These are phyloP conservation scores for Leptomonas pyrrhocoris DNA, from an alignment of 208 protist genomes.

Conservation along the genomic window DNA sequence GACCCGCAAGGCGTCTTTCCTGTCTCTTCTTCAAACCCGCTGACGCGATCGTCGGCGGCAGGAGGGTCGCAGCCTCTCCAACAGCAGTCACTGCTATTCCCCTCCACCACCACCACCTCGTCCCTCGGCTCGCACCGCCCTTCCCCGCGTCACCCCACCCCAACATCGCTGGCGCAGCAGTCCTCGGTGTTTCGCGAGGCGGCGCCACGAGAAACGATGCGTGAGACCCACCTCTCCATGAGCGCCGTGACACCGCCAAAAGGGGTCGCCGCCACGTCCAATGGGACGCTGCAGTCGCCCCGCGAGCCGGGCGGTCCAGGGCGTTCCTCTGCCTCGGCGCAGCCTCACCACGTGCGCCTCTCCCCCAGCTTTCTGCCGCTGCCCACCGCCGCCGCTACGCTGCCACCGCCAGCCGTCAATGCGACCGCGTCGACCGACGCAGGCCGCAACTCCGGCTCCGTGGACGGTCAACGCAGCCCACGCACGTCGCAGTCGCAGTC, in stretches of 20 bases:
- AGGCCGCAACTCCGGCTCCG: not conserved
- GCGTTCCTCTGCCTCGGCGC: not conserved
- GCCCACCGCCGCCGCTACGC: not conserved
- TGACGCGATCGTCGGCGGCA: not conserved
- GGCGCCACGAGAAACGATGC: conserved; percentile 1
- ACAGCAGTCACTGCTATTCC: not conserved
- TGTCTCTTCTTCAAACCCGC: not conserved
- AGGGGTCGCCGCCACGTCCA: conserved; percentile 8
- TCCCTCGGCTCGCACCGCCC: not conserved
- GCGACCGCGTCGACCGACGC: not conserved
- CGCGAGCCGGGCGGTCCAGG: conserved; percentile 15
- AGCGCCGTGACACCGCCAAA: conserved; percentile 1
- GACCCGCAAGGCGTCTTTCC: conserved; percentile 7
- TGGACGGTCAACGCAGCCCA: conserved; percentile 13
- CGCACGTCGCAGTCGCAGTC: conserved; percentile 7
- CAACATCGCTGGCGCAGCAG: conserved; percentile 3
- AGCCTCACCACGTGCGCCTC: not conserved
- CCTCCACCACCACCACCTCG: too few species aligned
- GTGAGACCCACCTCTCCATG: not conserved
- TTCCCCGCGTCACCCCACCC: conserved; percentile 4
- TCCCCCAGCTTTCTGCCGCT: conserved; percentile 5
- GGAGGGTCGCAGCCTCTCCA: not conserved
- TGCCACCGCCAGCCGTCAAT: not conserved
- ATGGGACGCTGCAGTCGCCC: conserved; percentile 10
- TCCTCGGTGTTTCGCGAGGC: conserved; percentile 16